Percentiles rank a stretch among this genome's conserved stretches.
Evolutionary conservation across 225 moss, liverwort and hornwort species (phyloP).

Genomic region (Ulota crispa): DNA sequence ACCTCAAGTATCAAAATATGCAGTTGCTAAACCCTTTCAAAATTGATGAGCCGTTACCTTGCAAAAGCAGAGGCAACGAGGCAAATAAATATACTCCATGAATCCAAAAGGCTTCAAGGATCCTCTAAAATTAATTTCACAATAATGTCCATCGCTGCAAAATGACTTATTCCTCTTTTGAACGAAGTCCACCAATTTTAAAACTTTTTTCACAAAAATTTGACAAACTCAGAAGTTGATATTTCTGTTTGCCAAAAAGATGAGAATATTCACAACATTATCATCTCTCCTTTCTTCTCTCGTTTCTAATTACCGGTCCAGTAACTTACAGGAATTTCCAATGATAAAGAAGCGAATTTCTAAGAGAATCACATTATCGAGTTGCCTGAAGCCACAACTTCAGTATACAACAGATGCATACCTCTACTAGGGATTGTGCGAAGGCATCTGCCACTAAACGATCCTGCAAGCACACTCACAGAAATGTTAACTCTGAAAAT

Average conservation of each 20-base stretch:
- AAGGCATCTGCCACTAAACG: constrained; percentile 73
- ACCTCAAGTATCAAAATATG: constrained; percentile 15
- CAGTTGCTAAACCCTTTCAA: background rate
- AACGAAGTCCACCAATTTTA: background rate
- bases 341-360: constrained; percentile 5
- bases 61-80: background rate
- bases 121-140: constrained; percentile 1
- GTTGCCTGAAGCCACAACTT: constrained; percentile 6
- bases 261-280: background rate
- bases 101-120: background rate
- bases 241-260: background rate
- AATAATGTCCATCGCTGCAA: constrained; percentile 1
- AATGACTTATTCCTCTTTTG: background rate
- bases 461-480: constrained; percentile 54
- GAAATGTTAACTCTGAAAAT: background rate
- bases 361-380: constrained; percentile 8
- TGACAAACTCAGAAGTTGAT: background rate
- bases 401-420: constrained; percentile 16
- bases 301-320: background rate
- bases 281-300: constrained; percentile 6
- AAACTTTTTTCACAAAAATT: background rate
- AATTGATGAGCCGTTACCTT: background rate
- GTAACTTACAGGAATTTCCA: background rate
- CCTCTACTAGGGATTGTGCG: constrained; percentile 81
- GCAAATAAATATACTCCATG: background rate